These are phyloP conservation scores for Blastobotrys chiropterorum DNA, from an alignment of 805 yeast species.

Conservation along the genomic window DNA sequence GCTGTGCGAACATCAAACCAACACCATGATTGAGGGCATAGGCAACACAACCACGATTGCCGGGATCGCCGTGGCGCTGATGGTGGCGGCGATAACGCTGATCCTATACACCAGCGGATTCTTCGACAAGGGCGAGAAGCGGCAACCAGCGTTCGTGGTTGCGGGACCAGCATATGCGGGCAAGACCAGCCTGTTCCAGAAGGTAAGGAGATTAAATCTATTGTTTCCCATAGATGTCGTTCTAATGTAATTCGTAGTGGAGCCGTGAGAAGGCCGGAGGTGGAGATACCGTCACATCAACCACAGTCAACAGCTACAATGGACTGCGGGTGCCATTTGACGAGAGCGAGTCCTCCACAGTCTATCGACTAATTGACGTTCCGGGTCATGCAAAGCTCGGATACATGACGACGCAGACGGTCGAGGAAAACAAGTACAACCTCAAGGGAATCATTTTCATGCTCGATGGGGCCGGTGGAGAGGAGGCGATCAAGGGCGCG, in stretches of 20 bases:
- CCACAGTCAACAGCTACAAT: conserved; percentile 39
- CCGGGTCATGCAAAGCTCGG: conserved; percentile 86
- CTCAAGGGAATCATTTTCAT: conserved; percentile 67
- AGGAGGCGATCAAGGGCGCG: conserved; percentile 42
- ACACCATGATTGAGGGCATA: neutral
- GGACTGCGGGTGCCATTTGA: conserved; percentile 37
- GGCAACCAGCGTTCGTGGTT: conserved; percentile 52
- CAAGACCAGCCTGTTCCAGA: conserved; percentile 52
- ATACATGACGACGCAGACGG: conserved; percentile 45
- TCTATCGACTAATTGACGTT: conserved; percentile 59
- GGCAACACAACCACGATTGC: conserved; percentile 3
- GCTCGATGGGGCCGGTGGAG: conserved; percentile 65
- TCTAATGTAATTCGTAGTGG: conserved; percentile 1
- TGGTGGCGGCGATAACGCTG: conserved; percentile 5
- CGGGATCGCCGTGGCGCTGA: conserved; percentile 14
- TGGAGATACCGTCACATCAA: conserved; percentile 44
- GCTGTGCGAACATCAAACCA: neutral
- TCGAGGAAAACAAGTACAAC: conserved; percentile 36
- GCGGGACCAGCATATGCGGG: conserved; percentile 63
- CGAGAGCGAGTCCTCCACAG: conserved; percentile 29
- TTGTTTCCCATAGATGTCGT: too few species aligned
- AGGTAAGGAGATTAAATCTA: neutral
- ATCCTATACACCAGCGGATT: neutral
- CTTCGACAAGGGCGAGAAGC: conserved; percentile 17
- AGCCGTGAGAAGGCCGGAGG: conserved; percentile 3